Base-by-base conservation (phyloP, 805 yeast species). In the Ogataea sp. region DNA sequence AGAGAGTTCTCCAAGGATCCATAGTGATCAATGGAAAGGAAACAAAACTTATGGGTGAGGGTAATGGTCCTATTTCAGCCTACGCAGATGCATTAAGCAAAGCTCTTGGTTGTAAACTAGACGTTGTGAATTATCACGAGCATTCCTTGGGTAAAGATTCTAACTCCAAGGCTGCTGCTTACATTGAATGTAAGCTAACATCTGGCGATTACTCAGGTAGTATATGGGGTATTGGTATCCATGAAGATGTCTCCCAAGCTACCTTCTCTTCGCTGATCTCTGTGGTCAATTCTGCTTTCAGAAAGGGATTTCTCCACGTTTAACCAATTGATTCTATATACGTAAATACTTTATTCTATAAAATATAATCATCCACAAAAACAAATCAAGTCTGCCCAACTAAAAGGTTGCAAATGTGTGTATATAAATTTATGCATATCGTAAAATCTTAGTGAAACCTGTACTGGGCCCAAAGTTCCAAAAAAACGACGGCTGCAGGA, bases 41-140 rank as follows among this genome's bases (percentile, higher is more conserved):
- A 10, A 51, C 53, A 7, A 51, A 53, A 20, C 62, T 84, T 30
- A 44, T 52, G 24, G 95, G 95, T 46, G 53, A 54, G 32, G 95
- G 94, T 45, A 85, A 84, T 56, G 95, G 95, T 54, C 94, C 89
- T 37, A 74, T 84, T 43, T 83, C 94, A 7, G 80, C 89, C 2
- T 76, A 83, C 56, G 65, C 77, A 7, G 69, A 80, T 54, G 87
- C 87, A 13, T 54, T 83, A 40, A 61, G 73, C 33, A 59, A 56
- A 24, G 61, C 64, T 38, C 67, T 80, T 42, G 68, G 69, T 32
- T 59, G 70, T 39, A 57, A 65, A 28, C 59, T 83, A 37, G 78
- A 75, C 46, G 89, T 84, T 42, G 70, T 75, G 49, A 68, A 78
- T 51, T 84, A 84, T 61, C 78, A 77, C 51, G 94, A 84, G 58